These are phyloP conservation scores for Lanmaoa rubissima DNA, from an alignment of 768 basidiomycete genomes.

Conservation along the genomic window DNA sequence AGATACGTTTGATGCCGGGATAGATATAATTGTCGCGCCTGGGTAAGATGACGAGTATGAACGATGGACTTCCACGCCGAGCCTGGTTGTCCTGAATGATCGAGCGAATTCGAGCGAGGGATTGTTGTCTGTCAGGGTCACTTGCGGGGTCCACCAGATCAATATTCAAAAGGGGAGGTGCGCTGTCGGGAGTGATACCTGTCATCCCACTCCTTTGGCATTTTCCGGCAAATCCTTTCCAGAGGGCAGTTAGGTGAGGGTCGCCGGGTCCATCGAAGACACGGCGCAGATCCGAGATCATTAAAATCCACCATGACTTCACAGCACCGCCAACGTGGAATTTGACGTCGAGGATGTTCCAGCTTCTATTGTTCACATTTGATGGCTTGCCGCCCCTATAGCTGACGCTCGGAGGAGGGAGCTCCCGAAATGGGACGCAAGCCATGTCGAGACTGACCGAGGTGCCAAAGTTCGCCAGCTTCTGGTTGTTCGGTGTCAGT, in stretches of 20 bases:
- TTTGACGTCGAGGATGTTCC: slow-evolving; percentile 75
- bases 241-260: slow-evolving; percentile 36
- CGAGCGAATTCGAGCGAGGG: slow-evolving; percentile 41
- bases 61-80: slow-evolving; percentile 44
- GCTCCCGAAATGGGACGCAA: slow-evolving; percentile 61
- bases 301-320: slow-evolving; percentile 62
- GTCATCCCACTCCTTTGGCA: slow-evolving; percentile 58
- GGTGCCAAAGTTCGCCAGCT: slow-evolving; percentile 59
- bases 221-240: slow-evolving; percentile 54
- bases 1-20: slow-evolving; percentile 75
- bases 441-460: slow-evolving; percentile 57
- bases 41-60: slow-evolving; percentile 71
- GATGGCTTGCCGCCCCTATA: slow-evolving; percentile 48
- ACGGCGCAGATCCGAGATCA: slow-evolving; percentile 50
- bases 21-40: slow-evolving; percentile 72
- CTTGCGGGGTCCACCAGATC: neutral
- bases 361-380: slow-evolving; percentile 57
- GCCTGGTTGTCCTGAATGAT: slow-evolving; percentile 35
- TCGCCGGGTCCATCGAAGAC: slow-evolving; percentile 38
- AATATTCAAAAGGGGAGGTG: slow-evolving; percentile 37
- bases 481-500: slow-evolving; percentile 38
- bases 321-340: slow-evolving; percentile 58
- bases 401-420: slow-evolving; percentile 54
- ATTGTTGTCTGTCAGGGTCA: slow-evolving; percentile 38
- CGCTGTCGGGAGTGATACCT: slow-evolving; percentile 50